phyloP scores from a whole-genome alignment of 2,329 filamentous ascomycete genomes.

The Curvularia spicifera region DNA sequence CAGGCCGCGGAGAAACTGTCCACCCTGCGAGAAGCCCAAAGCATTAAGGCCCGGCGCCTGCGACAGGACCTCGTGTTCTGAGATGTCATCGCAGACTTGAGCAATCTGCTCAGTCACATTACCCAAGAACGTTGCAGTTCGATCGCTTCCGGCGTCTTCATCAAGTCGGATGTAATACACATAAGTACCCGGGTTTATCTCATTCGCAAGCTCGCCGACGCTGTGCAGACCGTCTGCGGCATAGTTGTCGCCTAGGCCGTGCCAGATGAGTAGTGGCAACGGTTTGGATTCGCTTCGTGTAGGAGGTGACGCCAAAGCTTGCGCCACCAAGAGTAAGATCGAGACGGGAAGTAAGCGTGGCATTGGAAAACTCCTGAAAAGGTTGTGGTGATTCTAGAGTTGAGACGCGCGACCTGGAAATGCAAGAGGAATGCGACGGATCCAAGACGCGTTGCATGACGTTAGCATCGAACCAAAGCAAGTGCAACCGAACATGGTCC shows the following conservation, averaged over 20 bases:
- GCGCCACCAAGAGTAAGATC: slow-evolving; percentile 28
- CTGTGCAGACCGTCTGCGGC: slow-evolving; percentile 74
- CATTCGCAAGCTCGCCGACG: slow-evolving; percentile 73
- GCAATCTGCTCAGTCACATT: slow-evolving; percentile 82
- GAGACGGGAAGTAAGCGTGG: slow-evolving; percentile 31
- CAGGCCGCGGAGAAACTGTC: slow-evolving; percentile 92
- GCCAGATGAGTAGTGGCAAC: slow-evolving; percentile 94
- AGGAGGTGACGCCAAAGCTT: slow-evolving; percentile 24
- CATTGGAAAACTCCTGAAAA: slow-evolving; percentile 21
- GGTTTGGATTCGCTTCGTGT: slow-evolving; percentile 24
- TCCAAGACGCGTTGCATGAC: slow-evolving; percentile 27
- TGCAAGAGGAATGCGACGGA: slow-evolving; percentile 13
- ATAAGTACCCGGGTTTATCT: slow-evolving; percentile 80
- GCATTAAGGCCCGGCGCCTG: slow-evolving; percentile 86
- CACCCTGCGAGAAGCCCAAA: slow-evolving; percentile 93
- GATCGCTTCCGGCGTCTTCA: slow-evolving; percentile 71
- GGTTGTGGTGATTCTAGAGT: slow-evolving; percentile 10
- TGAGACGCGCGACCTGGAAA: slow-evolving; percentile 18
- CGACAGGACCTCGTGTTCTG: slow-evolving; percentile 77
- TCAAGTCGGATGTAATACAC: slow-evolving; percentile 80
- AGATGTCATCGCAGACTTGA: slow-evolving; percentile 77
- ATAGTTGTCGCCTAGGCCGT: slow-evolving; percentile 81
- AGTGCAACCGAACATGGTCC: slow-evolving; percentile 21
- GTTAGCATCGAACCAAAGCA: slow-evolving; percentile 25
- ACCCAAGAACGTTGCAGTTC: slow-evolving; percentile 85